Base-by-base conservation (phyloP, 2,329 filamentous ascomycete genomes). In the Ceratocystis papillata region DNA sequence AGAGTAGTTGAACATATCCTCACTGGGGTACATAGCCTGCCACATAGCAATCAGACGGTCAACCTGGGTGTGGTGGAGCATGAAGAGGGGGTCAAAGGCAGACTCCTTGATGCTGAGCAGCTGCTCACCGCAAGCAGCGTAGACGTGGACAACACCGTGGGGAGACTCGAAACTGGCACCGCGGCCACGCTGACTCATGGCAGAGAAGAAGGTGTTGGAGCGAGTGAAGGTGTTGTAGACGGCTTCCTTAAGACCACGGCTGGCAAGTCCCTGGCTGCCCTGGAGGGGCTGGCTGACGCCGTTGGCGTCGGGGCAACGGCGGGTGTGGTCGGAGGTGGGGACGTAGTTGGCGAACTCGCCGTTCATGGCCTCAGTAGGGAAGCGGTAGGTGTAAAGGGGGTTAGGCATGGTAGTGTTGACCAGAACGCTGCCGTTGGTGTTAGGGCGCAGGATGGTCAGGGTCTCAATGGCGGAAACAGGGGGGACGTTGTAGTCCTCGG, bases 1-100 rank as follows among this genome's bases (percentile, higher is more conserved):
- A 5, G 75, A 72, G 60, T 68, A 69, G 41, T 66, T 70, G 70
- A 79, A 77, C 37, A 76, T 71, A 64, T 71, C 69, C 67, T 74
- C 69, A 59, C 70, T 68, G 25, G 76, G 77, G 67, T 72, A 70
- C 63, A 81, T 76, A 33, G 75, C 76, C 70, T 80, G 75, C 77
- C 77, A 82, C 70, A 80, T 77, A n/a, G 83, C 79, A 74, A 85
- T 86, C 46, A 88, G 76, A 50, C 85, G 81, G 70, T 88, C 84
- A 65, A 88, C 79, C 70, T 88, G 84, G 71, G 78, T 74, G 74
- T 80, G 80, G 68, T 80, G 79, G 30, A 80, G 71, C 77, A 77
- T 77, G 70, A 80, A 80, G 30, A 80, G 69, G 10, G 77, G 75
- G 53, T 80, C 78, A 68, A 78, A 80, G n/a, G 72, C 77, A 1